Percentiles rank a stretch among this genome's conserved stretches.
Evolutionary conservation across 148 eudicot genomes (phyloP).

Genomic region (Rhododendron molle): DNA sequence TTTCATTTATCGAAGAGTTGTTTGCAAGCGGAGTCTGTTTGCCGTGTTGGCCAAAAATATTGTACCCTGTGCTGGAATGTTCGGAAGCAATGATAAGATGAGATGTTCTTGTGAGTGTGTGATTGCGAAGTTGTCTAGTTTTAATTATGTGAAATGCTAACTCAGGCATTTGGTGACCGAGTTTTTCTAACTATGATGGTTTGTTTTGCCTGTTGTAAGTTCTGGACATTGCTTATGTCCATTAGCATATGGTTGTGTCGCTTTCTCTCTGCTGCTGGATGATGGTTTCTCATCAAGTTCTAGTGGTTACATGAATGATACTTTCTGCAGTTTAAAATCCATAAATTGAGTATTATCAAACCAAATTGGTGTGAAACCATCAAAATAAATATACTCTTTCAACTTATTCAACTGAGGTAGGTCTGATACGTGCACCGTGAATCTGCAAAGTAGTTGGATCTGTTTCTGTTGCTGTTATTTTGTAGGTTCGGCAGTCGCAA

Average conservation of each 20-base stretch:
- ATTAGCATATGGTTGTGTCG: not conserved
- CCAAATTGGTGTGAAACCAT: too few species aligned
- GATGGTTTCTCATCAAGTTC: not conserved
- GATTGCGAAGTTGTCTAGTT: not conserved
- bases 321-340: too few species aligned
- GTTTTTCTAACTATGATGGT: too few species aligned
- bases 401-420: not conserved
- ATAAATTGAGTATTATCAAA: too few species aligned
- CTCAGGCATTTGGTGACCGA: not conserved
- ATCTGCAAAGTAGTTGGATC: not conserved
- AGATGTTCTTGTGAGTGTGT: not conserved
- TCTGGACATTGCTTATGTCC: too few species aligned
- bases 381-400: too few species aligned
- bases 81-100: not conserved
- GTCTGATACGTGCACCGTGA: not conserved
- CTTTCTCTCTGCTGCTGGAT: not conserved
- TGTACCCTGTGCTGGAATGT: not conserved
- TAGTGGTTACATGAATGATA: too few species aligned
- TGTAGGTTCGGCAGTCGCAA: not conserved
- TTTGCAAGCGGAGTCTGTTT: too few species aligned
- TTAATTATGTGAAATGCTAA: not conserved
- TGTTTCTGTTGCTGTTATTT: too few species aligned
- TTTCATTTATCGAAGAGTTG: not conserved
- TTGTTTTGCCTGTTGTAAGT: too few species aligned
- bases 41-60: not conserved